Evolutionary conservation across 2,329 filamentous ascomycete genomes (phyloP).

Genomic region (Cladorrhinum sp.): DNA sequence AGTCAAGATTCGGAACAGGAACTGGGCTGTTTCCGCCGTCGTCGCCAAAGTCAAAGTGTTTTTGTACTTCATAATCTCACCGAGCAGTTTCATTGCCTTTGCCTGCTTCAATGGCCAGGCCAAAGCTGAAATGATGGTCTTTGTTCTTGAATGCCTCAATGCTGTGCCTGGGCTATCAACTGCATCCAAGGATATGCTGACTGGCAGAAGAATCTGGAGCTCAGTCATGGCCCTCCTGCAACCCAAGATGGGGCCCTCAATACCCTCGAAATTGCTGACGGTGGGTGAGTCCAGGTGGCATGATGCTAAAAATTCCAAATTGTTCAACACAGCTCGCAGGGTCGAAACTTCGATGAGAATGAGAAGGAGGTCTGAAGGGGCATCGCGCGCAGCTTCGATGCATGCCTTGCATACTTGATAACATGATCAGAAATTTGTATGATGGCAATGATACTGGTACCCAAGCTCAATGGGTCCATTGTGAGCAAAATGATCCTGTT

Average conservation of each 20-base stretch:
- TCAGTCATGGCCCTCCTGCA: no score
- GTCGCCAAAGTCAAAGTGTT: conserved; percentile 15
- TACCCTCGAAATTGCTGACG: no score
- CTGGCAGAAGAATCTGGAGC: no score
- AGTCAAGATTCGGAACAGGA: no score
- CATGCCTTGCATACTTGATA: conserved; percentile 18
- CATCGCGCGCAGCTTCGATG: conserved; percentile 11
- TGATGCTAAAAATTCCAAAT: conserved; percentile 8
- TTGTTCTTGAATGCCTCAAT: background rate
- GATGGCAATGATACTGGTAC: conserved; percentile 18
- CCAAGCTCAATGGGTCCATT: conserved; percentile 17
- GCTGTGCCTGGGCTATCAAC: background rate
- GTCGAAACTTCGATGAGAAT: conserved; percentile 19
- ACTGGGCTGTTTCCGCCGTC: conserved; percentile 4
- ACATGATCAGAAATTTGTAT: conserved; percentile 15
- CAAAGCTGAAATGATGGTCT: background rate
- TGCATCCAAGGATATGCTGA: no score
- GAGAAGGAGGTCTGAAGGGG: conserved; percentile 17
- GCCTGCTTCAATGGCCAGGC: conserved; percentile 13
- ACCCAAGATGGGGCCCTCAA: no score
- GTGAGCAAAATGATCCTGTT: background rate
- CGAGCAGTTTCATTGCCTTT: conserved; percentile 6
- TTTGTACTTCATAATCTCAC: conserved; percentile 15
- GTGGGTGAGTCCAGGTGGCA: background rate
- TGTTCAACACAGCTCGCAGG: conserved; percentile 10